Base-by-base conservation (phyloP, 2,329 filamentous ascomycete species). In the Claviceps lovelessii region DNA sequence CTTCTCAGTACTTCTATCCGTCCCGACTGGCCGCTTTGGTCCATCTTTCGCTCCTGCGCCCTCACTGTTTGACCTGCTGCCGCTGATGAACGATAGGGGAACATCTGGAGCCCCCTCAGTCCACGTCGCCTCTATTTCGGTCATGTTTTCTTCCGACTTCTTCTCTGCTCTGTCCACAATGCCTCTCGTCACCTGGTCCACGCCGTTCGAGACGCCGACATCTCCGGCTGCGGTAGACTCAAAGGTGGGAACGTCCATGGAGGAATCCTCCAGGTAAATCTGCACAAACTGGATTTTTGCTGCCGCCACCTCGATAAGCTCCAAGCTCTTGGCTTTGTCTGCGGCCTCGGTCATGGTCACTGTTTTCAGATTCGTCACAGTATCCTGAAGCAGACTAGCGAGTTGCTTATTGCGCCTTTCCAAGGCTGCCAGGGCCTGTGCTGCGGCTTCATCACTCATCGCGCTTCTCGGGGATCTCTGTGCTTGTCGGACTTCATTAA, bases 401-500 rank as follows among this genome's bases (percentile, higher is more conserved):
- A 91, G 68, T 56, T 81, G 78, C 59, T 74, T 76, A 61, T 89
- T 90, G 49, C 86, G 77, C 52, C 70, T 72, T 61, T 89, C 83
- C 58, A 88, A 69, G 49, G 74, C 71, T 5, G 71, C 69, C 15
- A 83, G 63, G 1, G 73, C 70, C 29, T 59, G 63, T 49, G 61
- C 58, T 10, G 63, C 60, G 52, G 64, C 65, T 59, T 68, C 64
- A 15, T 73, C 70, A 3, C 61, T 62, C 28, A 72, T 64, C 1
- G 70, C 59, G 45, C 68, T 66, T 47, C 65, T 68, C 11, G 67
- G 64, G 7, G 68, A 65, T 52, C 69, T 70, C 28, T 72, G 69
- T 15, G 70, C 66, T 35, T 70, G 73, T 37, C 76, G 72, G 2
- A 75, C 72, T 55, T 80, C 78, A 58, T 87, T 84, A 37, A 85